A percentile compares a stretch with the other conserved stretches of the same genome.
phyloP scores from a whole-genome alignment of 768 basidiomycete species.

The Phlebiopsis flavidoalba region DNA sequence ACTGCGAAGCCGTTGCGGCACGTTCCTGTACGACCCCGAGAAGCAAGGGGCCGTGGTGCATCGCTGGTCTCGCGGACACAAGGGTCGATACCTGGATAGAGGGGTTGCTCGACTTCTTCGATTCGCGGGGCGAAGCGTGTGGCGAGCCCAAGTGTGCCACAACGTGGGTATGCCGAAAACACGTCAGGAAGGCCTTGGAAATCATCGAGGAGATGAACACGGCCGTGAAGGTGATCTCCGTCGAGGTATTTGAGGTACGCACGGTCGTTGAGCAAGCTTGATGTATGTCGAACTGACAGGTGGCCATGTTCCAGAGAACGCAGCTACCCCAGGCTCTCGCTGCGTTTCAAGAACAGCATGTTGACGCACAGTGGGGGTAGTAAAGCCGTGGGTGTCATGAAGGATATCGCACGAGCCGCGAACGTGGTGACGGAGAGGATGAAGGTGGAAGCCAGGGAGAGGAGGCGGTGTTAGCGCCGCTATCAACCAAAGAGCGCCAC shows the following conservation, averaged over 20 bases:
- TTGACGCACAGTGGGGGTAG: background rate
- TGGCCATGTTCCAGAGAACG: background rate
- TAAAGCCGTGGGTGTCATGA: background rate
- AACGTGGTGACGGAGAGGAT: background rate
- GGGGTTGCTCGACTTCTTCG: background rate
- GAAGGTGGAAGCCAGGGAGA: background rate
- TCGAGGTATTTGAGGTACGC: background rate
- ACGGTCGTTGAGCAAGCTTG: background rate
- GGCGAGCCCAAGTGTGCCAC: background rate
- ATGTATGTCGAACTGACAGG: background rate
- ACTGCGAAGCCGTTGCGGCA: background rate
- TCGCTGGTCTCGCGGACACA: background rate
- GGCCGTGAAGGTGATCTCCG: background rate
- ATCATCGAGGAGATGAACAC: background rate
- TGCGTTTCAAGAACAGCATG: background rate
- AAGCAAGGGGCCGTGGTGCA: background rate
- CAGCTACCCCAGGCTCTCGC: background rate
- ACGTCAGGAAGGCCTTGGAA: background rate
- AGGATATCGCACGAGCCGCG: background rate
- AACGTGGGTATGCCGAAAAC: background rate
- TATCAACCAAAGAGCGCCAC: background rate
- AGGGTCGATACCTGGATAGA: background rate
- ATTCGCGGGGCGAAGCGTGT: background rate
- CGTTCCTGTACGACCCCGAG: background rate
- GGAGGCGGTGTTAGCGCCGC: background rate